Percentiles rank a stretch among this genome's conserved stretches.
Evolutionary conservation across 2,329 filamentous ascomycete genomes (phyloP).

Genomic region (Fusarium camptoceras): DNA sequence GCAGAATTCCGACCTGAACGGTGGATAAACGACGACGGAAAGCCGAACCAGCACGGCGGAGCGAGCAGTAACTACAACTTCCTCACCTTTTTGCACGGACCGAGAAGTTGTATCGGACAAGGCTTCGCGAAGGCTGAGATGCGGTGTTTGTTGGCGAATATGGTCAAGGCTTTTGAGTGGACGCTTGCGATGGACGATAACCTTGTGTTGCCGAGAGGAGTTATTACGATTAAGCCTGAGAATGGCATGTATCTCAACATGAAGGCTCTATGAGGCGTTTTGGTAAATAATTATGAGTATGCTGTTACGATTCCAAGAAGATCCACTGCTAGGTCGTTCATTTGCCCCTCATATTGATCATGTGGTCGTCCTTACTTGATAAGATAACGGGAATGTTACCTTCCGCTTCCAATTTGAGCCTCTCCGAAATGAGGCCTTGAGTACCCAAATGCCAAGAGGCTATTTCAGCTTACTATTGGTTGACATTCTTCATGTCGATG

Average conservation of each 20-base stretch:
- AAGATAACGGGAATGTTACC: background rate
- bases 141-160: conserved; percentile 75
- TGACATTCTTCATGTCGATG: fast-evolving
- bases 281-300: background rate
- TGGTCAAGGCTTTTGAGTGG: conserved; percentile 73
- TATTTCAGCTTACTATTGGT: background rate
- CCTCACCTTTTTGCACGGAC: conserved; percentile 85
- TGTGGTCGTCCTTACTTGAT: background rate
- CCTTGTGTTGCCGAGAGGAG: conserved; percentile 69
- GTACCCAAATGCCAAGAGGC: background rate
- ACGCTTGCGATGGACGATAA: conserved; percentile 67
- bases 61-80: conserved; percentile 77
- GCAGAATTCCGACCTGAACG: conserved; percentile 75
- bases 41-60: conserved; percentile 73
- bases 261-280: conserved; percentile 3
- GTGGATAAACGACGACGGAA: conserved; percentile 65
- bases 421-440: background rate
- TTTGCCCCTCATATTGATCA: background rate
- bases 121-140: conserved; percentile 80
- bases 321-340: too few relatives aligned
- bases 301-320: background rate
- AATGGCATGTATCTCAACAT: conserved; percentile 71
- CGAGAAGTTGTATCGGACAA: conserved; percentile 83
- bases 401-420: background rate
- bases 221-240: conserved; percentile 74